Conservation (phyloP, 2,329 filamentous ascomycete genomes). For the Penicillium sp. region DNA sequence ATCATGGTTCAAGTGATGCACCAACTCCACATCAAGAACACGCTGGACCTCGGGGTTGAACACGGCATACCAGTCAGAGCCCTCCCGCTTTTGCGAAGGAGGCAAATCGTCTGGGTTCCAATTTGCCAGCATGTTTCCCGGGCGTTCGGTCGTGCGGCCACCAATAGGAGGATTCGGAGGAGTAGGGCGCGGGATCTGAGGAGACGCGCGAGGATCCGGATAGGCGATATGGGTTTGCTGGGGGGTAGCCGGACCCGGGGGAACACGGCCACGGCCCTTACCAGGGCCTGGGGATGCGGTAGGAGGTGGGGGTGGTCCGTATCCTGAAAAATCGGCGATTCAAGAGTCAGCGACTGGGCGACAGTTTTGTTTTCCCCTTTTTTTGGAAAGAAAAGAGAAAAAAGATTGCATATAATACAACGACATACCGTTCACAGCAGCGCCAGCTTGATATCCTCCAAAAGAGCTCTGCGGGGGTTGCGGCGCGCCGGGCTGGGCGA, state of each 20-base stretch:
- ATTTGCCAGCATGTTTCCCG: conserved; percentile 75
- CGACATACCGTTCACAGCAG: conserved; percentile 60
- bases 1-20: conserved; percentile 89
- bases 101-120: conserved; percentile 84
- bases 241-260: conserved; percentile 73
- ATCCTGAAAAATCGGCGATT: conserved; percentile 52
- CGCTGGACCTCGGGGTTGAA: conserved; percentile 93
- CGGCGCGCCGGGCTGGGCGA: conserved; percentile 60
- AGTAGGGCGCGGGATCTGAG: conserved; percentile 83
- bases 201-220: conserved; percentile 76
- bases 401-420: conserved; percentile 24
- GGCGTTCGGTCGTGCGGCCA: conserved; percentile 41
- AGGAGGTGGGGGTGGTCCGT: conserved; percentile 77
- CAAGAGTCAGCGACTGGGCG: conserved; percentile 48
- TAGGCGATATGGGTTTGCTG: conserved; percentile 90
- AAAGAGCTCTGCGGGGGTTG: conserved; percentile 71
- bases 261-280: conserved; percentile 67
- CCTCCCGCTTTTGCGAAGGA: conserved; percentile 82
- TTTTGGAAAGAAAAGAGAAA: conserved; percentile 34
- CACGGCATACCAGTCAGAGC: conserved; percentile 90
- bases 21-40: conserved; percentile 85
- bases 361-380: no score
- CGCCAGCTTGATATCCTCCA: conserved; percentile 66
- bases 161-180: conserved; percentile 54
- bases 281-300: conserved; percentile 84